Evolutionary conservation across 1,284 basidiomycete genomes (phyloP), one percentile per base, ranked within the genome.

Genomic region (Ustilago hordei): DNA sequence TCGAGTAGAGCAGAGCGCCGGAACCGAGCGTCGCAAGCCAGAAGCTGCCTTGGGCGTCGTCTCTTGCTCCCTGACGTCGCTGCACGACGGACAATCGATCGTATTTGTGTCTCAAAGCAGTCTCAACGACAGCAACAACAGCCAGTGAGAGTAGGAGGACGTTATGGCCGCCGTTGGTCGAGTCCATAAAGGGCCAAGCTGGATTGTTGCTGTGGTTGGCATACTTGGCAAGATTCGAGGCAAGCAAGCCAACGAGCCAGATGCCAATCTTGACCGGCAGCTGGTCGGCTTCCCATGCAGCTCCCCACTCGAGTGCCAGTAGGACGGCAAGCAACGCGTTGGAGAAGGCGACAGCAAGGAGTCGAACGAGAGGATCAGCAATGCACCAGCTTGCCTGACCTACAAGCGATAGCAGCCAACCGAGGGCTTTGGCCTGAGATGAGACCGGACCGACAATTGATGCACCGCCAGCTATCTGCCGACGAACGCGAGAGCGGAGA

Each of bases 171-270:
- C 83, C 83, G n/a, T 84, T 85, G 17, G 69, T 75, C 19, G 67
- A 64, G 36, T 82, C 64, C 69, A 85, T 69, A 34, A 79, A 81
- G 2, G 81, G 79, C 83, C 83, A 84, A 8, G 80, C 70, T 4
- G 84, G 84, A 31, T 80, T 81, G 63, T 85, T 85, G 72, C 81
- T 81, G 71, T 84, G 81, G 43, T 84, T 84, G 45, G 68, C 74
- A 50, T 84, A 84, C 67, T 83, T 83, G 60, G 80, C 73, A 2
- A 83, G 57, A 43, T 70, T 75, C 15, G 77, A 69, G 2, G 78
- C 65, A 13, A 82, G 59, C 43, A 84, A 60, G 3, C 82, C 84
- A 31, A 81, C 55, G n/a, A 84, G 68, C 79, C 79, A 84, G 23
- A 69, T 48, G 17, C 71, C 71, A 2, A 64, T 38, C 28, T 76